Evolutionary conservation across 192 early-diverging fungal species (phyloP).

Genomic region (Coemansia sp.): DNA sequence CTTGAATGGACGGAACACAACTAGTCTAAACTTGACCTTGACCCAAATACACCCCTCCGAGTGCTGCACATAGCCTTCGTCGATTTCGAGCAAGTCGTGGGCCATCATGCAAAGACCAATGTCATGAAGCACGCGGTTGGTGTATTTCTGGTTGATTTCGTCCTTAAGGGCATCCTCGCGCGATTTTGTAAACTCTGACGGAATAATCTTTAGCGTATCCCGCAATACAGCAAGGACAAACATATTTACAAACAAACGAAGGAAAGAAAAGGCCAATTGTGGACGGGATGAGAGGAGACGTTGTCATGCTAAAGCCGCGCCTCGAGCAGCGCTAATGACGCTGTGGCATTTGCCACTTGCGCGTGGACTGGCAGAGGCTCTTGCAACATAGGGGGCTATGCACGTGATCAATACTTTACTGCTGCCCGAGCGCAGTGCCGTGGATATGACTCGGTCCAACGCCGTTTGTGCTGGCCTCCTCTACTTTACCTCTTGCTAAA

Average conservation of each 20-base stretch:
- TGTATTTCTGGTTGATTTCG: conserved; percentile 86
- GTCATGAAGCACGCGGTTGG: conserved; percentile 84
- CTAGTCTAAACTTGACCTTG: conserved; percentile 77
- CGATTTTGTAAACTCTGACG: conserved; percentile 71
- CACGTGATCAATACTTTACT: no score
- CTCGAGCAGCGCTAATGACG: no score
- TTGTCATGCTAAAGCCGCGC: no score
- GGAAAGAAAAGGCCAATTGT: no score
- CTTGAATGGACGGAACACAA: conserved; percentile 87
- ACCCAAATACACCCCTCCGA: conserved; percentile 71
- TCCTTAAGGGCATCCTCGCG: conserved; percentile 76
- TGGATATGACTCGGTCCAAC: no score
- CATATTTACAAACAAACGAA: conserved; percentile 53
- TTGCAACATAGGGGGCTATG: no score
- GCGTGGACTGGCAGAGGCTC: no score
- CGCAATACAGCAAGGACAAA: conserved; percentile 77
- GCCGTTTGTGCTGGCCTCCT: no score
- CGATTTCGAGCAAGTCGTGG: conserved; percentile 73
- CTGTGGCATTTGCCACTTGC: no score
- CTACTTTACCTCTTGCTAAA: no score
- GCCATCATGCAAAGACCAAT: conserved; percentile 86
- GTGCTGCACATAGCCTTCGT: conserved; percentile 81
- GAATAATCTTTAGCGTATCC: conserved; percentile 82
- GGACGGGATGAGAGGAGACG: no score
- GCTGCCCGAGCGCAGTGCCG: no score